A percentile compares a stretch with the other conserved stretches of the same genome.
phyloP scores from a whole-genome alignment of 495 filamentous ascomycete genomes.

The Penicillium longicatenatum region DNA sequence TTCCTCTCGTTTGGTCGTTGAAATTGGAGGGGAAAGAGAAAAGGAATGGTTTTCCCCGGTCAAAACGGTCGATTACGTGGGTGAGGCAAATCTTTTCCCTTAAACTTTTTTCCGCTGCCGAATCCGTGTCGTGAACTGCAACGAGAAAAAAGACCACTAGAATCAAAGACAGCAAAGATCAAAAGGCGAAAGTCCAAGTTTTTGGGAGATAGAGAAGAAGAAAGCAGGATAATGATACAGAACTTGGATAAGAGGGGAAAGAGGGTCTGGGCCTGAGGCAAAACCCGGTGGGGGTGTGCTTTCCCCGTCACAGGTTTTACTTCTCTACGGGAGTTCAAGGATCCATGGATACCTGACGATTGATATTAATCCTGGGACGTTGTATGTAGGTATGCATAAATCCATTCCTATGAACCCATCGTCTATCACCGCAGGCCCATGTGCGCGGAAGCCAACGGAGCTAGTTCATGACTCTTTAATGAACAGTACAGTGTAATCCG shows the following conservation, averaged over 20 bases:
- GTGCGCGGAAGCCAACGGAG: not conserved
- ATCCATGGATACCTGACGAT: too few species aligned
- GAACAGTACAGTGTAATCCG: not conserved
- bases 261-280: constrained; percentile 26
- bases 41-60: not conserved
- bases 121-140: constrained; percentile 17
- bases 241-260: constrained; percentile 26
- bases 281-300: constrained; percentile 10
- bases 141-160: constrained; percentile 1
- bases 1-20: not conserved
- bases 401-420: too few species aligned
- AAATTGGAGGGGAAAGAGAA: not conserved
- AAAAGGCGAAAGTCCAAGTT: not conserved
- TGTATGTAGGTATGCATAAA: too few species aligned
- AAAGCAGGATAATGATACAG: constrained; percentile 14
- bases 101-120: constrained; percentile 25
- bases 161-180: constrained; percentile 11
- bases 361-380: too few species aligned
- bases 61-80: constrained; percentile 21
- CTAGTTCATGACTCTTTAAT: not conserved
- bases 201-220: constrained; percentile 4
- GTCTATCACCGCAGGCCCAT: too few species aligned
- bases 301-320: not conserved
- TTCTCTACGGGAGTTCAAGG: too few species aligned
- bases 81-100: constrained; percentile 34